Base-by-base conservation (phyloP, 2,329 filamentous ascomycete genomes). In the Emergomyces pasteurianus region DNA sequence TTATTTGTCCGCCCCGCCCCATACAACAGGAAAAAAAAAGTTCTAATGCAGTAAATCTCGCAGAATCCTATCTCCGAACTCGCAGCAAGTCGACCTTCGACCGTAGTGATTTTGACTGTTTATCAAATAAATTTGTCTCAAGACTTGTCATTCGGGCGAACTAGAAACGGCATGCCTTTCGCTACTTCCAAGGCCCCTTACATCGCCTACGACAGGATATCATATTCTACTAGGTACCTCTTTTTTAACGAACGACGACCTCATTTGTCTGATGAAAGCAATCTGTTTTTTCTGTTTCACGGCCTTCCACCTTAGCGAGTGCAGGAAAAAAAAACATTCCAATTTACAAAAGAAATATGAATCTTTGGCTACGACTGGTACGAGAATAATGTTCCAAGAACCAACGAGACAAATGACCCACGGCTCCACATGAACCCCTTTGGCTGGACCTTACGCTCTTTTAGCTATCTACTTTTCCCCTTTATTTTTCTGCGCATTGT, bases 71-170 rank as follows among this genome's bases (percentile, higher is more conserved):
- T 76, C 83, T 97, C 63, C 86, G 90, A 70, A 85, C 85, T 63
- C 89, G 92, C 67, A 83, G 84, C 67, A 86, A 87, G 62, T 85
- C 88, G 70, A 90, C 87, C 75, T 97, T 96, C 75, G 88, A 96
- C 78, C 86, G 89, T 68, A 84, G 87, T 69, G 90, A 97, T 79
- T 97, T 96, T 72, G 92, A 97, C 79, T 94, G 87, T 63, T 78
- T 97, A 72, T 95, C 92, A 59, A 96, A 96, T 81, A 97, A 96
- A 80, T 96, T 97, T 80, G 79, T 96, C 67, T 95, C 92, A 43
- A 95, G 95, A 78, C 84, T 97, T 71, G 92, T 96, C 73, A 96
- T 96, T 75, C 90, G 92, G 69, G 89, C 92, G 70, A 95, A 95
- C 79, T 95, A 81, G 73, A 67, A 50, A 26, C 58, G 64, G 28